phyloP scores from a whole-genome alignment of 306 rosid species.

The Pterocarpus macrocarpus region DNA sequence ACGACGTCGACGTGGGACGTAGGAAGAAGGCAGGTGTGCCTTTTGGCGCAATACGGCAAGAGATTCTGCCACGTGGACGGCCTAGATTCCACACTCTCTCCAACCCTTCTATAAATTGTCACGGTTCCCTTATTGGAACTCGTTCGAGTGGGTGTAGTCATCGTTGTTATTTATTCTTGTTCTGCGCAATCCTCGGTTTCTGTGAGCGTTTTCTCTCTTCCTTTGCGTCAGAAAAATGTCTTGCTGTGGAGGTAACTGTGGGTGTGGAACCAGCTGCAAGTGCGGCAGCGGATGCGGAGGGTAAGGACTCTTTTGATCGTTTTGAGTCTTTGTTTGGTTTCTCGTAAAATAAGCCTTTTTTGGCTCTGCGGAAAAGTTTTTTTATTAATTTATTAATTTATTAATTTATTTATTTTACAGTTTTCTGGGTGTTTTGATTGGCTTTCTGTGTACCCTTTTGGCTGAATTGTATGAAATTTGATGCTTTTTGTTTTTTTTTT shows the following conservation, averaged over 20 bases:
- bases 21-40: background rate
- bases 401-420: too few species aligned
- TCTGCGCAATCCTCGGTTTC: background rate
- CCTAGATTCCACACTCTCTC: background rate
- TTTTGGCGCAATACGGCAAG: background rate
- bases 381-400: too few species aligned
- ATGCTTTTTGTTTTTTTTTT: background rate
- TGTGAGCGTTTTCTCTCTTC: background rate
- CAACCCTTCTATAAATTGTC: constrained; percentile 4
- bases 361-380: background rate
- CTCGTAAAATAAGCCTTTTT: background rate
- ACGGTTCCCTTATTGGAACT: background rate
- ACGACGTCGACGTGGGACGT: constrained; percentile 1
- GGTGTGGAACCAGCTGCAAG: constrained; percentile 65
- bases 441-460: background rate
- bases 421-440: background rate
- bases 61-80: constrained; percentile 27
- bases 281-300: constrained; percentile 56
- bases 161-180: background rate
- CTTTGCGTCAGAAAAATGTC: constrained; percentile 49
- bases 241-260: constrained; percentile 64
- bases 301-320: constrained; percentile 26
- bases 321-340: background rate
- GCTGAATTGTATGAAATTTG: background rate
- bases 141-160: background rate